phyloP scores from a whole-genome alignment of 306 rosid species.

The Lathyrus sativus region DNA sequence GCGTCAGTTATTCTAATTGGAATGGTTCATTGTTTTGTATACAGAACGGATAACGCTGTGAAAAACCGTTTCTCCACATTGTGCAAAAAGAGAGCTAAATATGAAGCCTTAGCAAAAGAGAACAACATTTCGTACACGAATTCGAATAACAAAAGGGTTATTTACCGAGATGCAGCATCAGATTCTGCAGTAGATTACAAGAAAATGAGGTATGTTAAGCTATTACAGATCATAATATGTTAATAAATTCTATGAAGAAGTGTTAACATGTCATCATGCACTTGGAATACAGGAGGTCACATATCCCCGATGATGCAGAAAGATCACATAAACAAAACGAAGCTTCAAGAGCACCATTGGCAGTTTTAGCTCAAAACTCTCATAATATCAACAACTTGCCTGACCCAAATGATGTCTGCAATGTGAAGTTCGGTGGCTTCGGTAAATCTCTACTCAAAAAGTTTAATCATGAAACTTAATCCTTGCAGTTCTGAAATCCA shows the following conservation, averaged over 20 bases:
- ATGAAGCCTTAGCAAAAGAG: slow-evolving; percentile 90
- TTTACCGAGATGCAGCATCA: slow-evolving; percentile 52
- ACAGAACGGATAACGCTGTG: slow-evolving; percentile 99
- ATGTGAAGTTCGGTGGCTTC: slow-evolving; percentile 45
- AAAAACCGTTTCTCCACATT: slow-evolving; percentile 93
- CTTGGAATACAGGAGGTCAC: slow-evolving; percentile 60
- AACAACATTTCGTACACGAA: slow-evolving; percentile 64
- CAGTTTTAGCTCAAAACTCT: slow-evolving; percentile 79
- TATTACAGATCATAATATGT: slow-evolving; percentile 25
- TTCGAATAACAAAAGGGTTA: slow-evolving; percentile 71
- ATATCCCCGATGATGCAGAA: slow-evolving; percentile 59
- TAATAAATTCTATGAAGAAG: slow-evolving; percentile 19
- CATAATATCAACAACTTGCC: slow-evolving; percentile 53
- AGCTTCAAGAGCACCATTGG: slow-evolving; percentile 67
- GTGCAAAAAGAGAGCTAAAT: slow-evolving; percentile 98
- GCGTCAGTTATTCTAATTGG: slow-evolving; percentile 20
- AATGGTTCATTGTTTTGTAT: slow-evolving; percentile 25
- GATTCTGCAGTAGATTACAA: slow-evolving; percentile 55
- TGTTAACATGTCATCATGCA: slow-evolving; percentile 38
- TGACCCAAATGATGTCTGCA: slow-evolving; percentile 50
- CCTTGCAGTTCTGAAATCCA: slow-evolving; percentile 33
- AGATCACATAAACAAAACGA: slow-evolving; percentile 64
- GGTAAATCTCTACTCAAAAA: slow-evolving; percentile 51
- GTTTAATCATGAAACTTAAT: slow-evolving; percentile 25
- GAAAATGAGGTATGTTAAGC: slow-evolving; percentile 68